phyloP scores from a whole-genome alignment of 2,329 filamentous ascomycete species.

The Pseudogymnoascus sp. region DNA sequence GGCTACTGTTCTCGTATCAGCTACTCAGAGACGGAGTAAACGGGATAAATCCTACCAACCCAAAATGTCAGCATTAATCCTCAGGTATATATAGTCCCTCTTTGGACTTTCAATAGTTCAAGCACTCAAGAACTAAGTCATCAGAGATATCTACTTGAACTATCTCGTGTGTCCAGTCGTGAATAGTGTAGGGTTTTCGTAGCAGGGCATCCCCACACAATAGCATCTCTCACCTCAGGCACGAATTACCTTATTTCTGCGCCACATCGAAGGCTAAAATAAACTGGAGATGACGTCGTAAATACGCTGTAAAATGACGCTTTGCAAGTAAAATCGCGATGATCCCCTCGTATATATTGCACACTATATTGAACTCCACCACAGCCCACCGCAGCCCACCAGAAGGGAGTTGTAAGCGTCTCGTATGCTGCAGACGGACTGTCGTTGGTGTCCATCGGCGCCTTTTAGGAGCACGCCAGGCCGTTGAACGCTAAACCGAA shows the following conservation, averaged over 20 bases:
- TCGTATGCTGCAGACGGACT: background rate
- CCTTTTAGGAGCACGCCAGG: background rate
- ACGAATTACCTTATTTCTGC: background rate
- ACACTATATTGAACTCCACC: background rate
- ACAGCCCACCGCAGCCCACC: background rate
- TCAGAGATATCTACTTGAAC: background rate
- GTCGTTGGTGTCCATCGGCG: background rate
- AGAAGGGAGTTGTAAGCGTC: background rate
- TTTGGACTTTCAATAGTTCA: too few relatives aligned
- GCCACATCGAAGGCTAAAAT: background rate
- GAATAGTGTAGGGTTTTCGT: background rate
- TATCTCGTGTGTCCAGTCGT: background rate
- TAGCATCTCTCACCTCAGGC: background rate
- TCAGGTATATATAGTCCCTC: too few relatives aligned
- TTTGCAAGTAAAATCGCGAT: background rate
- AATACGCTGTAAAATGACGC: background rate
- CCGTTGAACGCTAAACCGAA: background rate
- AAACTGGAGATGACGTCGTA: background rate
- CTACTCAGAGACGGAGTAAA: background rate
- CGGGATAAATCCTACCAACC: too few relatives aligned
- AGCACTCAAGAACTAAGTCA: too few relatives aligned
- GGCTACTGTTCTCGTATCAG: background rate
- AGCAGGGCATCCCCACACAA: background rate
- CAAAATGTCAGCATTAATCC: too few relatives aligned
- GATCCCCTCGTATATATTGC: slow-evolving; percentile 4